Base-by-base conservation (phyloP, 2,329 filamentous ascomycete species). In the Neofusicoccum sp. region DNA sequence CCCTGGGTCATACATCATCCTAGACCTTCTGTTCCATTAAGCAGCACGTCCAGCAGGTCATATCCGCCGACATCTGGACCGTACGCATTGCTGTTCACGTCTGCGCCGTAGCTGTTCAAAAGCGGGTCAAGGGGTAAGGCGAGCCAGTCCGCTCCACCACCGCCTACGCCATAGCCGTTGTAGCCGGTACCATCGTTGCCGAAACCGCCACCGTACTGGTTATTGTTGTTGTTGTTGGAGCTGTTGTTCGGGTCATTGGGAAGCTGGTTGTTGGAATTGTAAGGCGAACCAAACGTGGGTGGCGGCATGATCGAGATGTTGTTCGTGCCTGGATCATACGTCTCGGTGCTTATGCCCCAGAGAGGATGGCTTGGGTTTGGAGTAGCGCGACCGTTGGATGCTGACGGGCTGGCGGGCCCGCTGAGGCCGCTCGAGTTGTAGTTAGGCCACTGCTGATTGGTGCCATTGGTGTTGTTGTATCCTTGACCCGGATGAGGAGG, bases 31-130 rank as follows among this genome's bases (percentile, higher is more conserved):
- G 51, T 33, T 20, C 51, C 51, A 54, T 73, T 75, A 38, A 80
- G 66, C 63, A 81, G 64, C 14, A 81, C 72, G 67, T 82, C 79
- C 31, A 82, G 67, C 76, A 81, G 78, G 65, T 82, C 79, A 65
- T 78, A 73, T 1, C 78, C 64, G 77, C 88, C 75, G 81, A 89
- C 71, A 86, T 91, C 84, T n/a, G 84, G 84, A 0, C 85, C 85
- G 71, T 80, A 82, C 44, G 79, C 78, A 31, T 79, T 81, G 67
- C 79, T 76, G 20, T 81, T 84, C 24, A 86, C 84, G 58, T 85
- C 83, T 1, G 82, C 79, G 11, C 82, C 82, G 67, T 82, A 81
- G 64, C 81, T 81, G 66, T 84, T 81, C 58, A 86, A 79, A 62
- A 87, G 79, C 44, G 84, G 82, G 69, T 87, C 84, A 3, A 87